Conservation (phyloP, 768 basidiomycete genomes). For the Pleurotus giganteus region DNA sequence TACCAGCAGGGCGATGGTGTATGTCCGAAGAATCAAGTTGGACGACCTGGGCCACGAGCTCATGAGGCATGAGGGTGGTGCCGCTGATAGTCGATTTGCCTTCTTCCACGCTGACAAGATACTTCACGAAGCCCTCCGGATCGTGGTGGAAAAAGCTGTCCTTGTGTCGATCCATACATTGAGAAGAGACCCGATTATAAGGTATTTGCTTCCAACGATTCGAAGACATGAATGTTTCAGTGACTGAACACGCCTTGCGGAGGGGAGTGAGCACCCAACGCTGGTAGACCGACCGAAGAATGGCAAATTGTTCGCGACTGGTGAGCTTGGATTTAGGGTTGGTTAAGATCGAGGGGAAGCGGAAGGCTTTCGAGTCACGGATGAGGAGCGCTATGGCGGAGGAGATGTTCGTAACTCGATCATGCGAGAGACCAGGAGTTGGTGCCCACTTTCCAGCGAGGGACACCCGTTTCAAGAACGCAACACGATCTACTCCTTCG, state of each 20-base stretch:
- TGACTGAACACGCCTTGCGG: constrained; percentile 40
- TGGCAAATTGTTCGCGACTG: constrained; percentile 25
- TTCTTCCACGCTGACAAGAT: constrained; percentile 52
- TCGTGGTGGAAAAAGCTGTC: constrained; percentile 58
- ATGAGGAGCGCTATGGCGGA: constrained; percentile 61
- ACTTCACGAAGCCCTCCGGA: constrained; percentile 52
- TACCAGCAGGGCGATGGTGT: not conserved
- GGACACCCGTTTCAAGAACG: constrained; percentile 42
- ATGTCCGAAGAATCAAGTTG: not conserved
- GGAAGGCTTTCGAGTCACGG: constrained; percentile 30
- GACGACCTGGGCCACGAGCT: constrained; percentile 45
- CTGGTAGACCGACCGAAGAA: constrained; percentile 57
- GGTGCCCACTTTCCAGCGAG: constrained; percentile 75
- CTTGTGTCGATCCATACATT: constrained; percentile 61
- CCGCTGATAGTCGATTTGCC: constrained; percentile 61
- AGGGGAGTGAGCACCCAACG: constrained; percentile 60
- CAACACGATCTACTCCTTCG: constrained; percentile 23
- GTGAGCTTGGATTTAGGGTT: constrained; percentile 17
- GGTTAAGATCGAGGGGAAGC: constrained; percentile 32
- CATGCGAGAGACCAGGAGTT: constrained; percentile 54
- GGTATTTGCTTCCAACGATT: constrained; percentile 55
- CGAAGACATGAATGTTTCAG: constrained; percentile 63
- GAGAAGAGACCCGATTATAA: constrained; percentile 58
- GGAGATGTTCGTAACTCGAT: constrained; percentile 60
- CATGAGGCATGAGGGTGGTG: constrained; percentile 65